Conservation (phyloP, 805 yeast genomes). For the Candida coquimbonensis region DNA sequence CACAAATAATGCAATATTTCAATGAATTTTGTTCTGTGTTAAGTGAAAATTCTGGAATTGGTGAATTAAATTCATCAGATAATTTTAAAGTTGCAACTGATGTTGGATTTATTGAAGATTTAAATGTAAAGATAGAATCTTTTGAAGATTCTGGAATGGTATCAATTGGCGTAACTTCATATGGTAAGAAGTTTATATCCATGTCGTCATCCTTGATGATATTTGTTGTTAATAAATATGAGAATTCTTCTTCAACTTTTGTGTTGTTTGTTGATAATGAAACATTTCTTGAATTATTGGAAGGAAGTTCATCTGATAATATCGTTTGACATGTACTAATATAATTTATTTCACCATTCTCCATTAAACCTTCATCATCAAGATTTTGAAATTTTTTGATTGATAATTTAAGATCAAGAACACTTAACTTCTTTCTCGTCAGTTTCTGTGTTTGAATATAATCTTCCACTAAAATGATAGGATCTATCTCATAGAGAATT, state of each 20-base stretch:
- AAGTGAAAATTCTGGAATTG: conserved; percentile 8
- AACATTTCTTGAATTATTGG: background rate
- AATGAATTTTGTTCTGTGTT: conserved; percentile 14
- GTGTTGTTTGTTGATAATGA: conserved; percentile 2
- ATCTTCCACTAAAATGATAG: conserved; percentile 47
- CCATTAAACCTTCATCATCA: background rate
- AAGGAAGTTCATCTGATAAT: background rate
- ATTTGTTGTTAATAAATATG: conserved; percentile 1
- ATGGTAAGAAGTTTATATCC: background rate
- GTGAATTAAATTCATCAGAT: conserved; percentile 9
- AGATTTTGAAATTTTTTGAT: conserved; percentile 9
- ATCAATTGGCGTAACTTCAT: background rate
- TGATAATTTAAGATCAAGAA: conserved; percentile 27
- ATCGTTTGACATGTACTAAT: background rate
- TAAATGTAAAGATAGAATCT: background rate
- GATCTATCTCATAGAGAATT: conserved; percentile 17
- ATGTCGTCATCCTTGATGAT: background rate
- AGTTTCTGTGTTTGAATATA: conserved; percentile 32
- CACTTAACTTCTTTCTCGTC: conserved; percentile 25
- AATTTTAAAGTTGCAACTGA: conserved; percentile 14
- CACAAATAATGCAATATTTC: conserved; percentile 57
- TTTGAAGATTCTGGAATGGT: conserved; percentile 6
- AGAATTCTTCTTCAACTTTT: conserved; percentile 1
- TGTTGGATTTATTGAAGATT: conserved; percentile 1
- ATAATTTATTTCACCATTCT: background rate